These are phyloP conservation scores for Linum trigynum DNA, from an alignment of 345 rosid genomes.

Conservation along the genomic window DNA sequence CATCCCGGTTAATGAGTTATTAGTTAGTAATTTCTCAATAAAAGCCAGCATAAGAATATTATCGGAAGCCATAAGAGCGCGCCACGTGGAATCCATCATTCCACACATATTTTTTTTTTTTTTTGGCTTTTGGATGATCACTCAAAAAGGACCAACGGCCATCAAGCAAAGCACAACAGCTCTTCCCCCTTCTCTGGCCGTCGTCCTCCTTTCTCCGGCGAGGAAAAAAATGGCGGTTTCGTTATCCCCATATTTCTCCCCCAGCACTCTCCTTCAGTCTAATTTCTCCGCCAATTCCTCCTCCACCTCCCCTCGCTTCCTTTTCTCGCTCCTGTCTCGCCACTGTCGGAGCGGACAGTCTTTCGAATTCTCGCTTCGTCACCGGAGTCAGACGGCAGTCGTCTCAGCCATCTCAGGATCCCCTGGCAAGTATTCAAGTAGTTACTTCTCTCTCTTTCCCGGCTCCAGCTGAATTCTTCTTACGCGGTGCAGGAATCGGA, in stretches of 20 bases:
- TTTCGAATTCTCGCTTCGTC: constrained; percentile 18
- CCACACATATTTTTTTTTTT: constrained; percentile 12
- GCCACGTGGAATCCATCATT: constrained; percentile 31
- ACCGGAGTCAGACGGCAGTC: constrained; percentile 11
- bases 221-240: constrained; percentile 37
- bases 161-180: not conserved
- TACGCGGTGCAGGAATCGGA: constrained; percentile 24
- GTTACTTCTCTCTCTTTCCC: not conserved
- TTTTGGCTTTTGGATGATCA: not conserved
- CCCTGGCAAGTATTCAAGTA: constrained; percentile 32
- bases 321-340: not conserved
- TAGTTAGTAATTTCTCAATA: no score
- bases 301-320: constrained; percentile 5
- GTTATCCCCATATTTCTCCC: constrained; percentile 20
- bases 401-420: constrained; percentile 54
- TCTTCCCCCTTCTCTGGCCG: not conserved
- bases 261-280: constrained; percentile 17
- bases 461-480: not conserved
- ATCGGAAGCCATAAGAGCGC: no score
- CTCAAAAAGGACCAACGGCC: constrained; percentile 15
- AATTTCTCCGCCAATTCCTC: constrained; percentile 4
- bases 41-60: no score
- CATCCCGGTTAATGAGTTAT: no score
- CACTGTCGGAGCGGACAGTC: not conserved
- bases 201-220: not conserved